Evolutionary conservation across 2,329 filamentous ascomycete genomes (phyloP).

Genomic region (Blastomyces gilchristii): DNA sequence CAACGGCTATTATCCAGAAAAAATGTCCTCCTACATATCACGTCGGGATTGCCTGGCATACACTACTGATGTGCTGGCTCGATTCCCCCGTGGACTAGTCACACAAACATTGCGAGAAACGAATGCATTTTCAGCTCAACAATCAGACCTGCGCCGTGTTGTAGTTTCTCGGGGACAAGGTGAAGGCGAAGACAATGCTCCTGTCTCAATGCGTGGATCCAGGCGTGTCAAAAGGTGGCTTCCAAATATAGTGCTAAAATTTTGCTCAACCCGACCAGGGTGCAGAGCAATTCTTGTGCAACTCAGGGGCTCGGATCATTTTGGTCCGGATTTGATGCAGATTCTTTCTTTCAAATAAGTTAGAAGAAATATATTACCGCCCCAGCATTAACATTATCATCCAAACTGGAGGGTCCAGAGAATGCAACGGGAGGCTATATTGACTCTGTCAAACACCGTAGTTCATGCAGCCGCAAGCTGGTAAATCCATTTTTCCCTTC

Average conservation of each 20-base stretch:
- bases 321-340: not conserved
- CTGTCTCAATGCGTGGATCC: not conserved
- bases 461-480: not conserved
- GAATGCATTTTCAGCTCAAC: not conserved
- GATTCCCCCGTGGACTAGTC: not conserved
- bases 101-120: not conserved
- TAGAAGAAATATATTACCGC: not conserved
- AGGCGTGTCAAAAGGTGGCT: not conserved
- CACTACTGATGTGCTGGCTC: not conserved
- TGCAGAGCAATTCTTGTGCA: not conserved
- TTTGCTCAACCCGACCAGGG: not conserved
- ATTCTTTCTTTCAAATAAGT: not conserved
- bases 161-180: not conserved
- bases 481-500: not conserved
- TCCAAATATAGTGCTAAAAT: not conserved
- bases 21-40: not conserved
- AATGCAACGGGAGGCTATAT: not conserved
- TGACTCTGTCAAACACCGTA: not conserved
- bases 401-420: not conserved
- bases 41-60: not conserved
- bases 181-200: not conserved
- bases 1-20: not conserved
- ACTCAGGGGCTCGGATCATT: not conserved
- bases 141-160: not conserved
- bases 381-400: not conserved